These are phyloP conservation scores for Microsporum ferrugineum DNA, from an alignment of 2,329 filamentous ascomycete species.

Conservation along the genomic window DNA sequence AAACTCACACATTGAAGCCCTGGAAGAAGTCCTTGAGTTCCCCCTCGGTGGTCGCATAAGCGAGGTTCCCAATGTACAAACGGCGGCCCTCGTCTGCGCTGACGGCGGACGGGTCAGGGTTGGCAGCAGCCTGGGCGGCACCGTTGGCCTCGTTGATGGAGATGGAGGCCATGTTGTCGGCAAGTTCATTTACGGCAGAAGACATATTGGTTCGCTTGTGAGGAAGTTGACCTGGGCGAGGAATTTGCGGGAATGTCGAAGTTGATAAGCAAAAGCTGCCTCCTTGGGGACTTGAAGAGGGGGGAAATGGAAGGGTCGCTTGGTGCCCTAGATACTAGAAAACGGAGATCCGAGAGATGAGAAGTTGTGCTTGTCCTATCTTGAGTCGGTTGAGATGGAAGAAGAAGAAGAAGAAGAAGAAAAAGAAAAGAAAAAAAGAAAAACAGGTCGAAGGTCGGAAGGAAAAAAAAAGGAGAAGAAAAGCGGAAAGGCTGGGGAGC, in stretches of 20 bases:
- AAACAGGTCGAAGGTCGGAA: constrained; percentile 5
- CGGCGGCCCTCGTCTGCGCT: constrained; percentile 97
- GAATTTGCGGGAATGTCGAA: constrained; percentile 21
- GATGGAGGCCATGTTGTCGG: constrained; percentile 55
- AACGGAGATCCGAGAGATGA: constrained; percentile 16
- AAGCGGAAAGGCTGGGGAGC: constrained; percentile 11
- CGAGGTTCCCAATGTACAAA: constrained; percentile 99
- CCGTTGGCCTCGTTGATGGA: constrained; percentile 48
- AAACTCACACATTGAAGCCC: constrained; percentile 93
- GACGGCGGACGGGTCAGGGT: constrained; percentile 85
- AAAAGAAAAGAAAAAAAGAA: constrained; percentile 15
- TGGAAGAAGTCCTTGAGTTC: constrained; percentile 99
- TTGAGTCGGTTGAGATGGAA: constrained; percentile 8
- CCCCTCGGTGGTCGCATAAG: constrained; percentile 99
- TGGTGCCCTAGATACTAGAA: constrained; percentile 64
- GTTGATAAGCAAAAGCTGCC: constrained; percentile 44
- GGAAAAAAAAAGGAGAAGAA: constrained; percentile 9
- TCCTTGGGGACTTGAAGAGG: constrained; percentile 45
- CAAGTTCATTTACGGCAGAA: constrained; percentile 60
- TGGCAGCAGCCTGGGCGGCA: constrained; percentile 54
- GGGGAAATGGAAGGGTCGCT: constrained; percentile 65
- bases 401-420: constrained; percentile 16
- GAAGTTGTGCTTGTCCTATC: not conserved
- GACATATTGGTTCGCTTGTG: constrained; percentile 57
- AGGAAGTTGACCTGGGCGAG: constrained; percentile 19